These are phyloP conservation scores for Malus hybrid DNA, from an alignment of 331 rosid species.

Conservation along the genomic window DNA sequence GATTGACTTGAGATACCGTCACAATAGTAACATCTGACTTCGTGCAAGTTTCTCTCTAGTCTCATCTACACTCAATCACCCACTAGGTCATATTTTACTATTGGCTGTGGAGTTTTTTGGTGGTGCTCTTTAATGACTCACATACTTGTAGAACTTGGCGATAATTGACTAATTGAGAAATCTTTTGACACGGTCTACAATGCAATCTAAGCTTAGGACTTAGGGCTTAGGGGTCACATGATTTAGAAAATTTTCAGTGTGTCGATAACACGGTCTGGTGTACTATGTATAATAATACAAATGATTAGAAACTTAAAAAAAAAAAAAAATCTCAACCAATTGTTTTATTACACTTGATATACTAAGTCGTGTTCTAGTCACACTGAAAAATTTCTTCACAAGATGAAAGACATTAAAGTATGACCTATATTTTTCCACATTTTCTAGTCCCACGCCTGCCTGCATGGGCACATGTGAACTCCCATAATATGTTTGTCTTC, in stretches of 20 bases:
- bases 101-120: neutral
- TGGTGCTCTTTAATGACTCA: slow-evolving; percentile 13
- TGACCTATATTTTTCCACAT: slow-evolving; percentile 2
- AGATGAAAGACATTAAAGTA: no score
- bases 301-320: no score
- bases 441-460: slow-evolving; percentile 41
- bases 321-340: neutral
- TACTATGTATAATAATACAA: no score
- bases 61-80: neutral
- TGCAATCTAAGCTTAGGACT: neutral
- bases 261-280: no score
- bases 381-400: no score
- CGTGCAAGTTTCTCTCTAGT: no score
- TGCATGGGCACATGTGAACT: slow-evolving; percentile 53
- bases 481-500: slow-evolving; percentile 35
- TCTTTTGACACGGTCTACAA: slow-evolving; percentile 13
- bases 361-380: fast-evolving
- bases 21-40: no score
- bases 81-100: neutral
- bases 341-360: no score
- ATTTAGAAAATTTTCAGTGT: slow-evolving; percentile 23
- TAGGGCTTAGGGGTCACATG: slow-evolving; percentile 23
- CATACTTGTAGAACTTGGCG: slow-evolving; percentile 9
- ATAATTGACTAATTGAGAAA: slow-evolving; percentile 2
- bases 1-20: no score